Evolutionary conservation across 371 early-diverging fungal genomes (phyloP), one percentile per base, ranked within the genome.

Genomic region (Chytridiales sp.): DNA sequence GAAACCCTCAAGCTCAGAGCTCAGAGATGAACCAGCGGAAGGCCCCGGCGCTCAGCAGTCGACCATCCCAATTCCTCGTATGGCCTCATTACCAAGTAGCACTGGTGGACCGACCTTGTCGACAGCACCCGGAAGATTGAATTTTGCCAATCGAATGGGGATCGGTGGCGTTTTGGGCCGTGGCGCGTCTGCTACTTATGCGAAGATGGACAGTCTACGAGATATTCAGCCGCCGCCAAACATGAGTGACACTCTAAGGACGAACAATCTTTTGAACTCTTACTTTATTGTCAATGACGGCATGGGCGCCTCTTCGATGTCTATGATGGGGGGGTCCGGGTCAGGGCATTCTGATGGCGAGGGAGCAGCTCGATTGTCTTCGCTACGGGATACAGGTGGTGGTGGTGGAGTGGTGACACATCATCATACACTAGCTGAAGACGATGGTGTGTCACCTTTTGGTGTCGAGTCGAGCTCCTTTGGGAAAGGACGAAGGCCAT

Each of bases 201-300:
- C 11, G 46, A 19, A 22, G 26, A 46, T 17, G 24, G 17, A 50
- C 31, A 34, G 0, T 50, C 34, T 30, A 50, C 26, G 34, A 50
- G 50, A 15, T 34, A 27, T 22, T 38, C 44, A 32, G 38, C 19
- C 22, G 6, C 21, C n/a, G n/a, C 27, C 41, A n/a, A 35, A 59
- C 24, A 47, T 67, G 57, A 42, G 56, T 21, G 64, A 59, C 47
- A 36, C 69, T 30, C 29, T 61, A 8, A 27, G 63, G 27, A 59
- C 24, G 24, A 62, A 61, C 11, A 47, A 43, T 26, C 80, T 85
- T 80, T 48, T 79, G 39, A 82, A 85, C 40, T 86, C 87, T 3
- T 86, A 81, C 59, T 80, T 79, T 68, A 64, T 86, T n/a, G 76
- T 78, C 26, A n/a, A 9, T 24, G 42, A 15, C 40, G 38, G 58